These are phyloP conservation scores for Gymnopilus dilepis DNA, from an alignment of 768 basidiomycete species.

Conservation along the genomic window DNA sequence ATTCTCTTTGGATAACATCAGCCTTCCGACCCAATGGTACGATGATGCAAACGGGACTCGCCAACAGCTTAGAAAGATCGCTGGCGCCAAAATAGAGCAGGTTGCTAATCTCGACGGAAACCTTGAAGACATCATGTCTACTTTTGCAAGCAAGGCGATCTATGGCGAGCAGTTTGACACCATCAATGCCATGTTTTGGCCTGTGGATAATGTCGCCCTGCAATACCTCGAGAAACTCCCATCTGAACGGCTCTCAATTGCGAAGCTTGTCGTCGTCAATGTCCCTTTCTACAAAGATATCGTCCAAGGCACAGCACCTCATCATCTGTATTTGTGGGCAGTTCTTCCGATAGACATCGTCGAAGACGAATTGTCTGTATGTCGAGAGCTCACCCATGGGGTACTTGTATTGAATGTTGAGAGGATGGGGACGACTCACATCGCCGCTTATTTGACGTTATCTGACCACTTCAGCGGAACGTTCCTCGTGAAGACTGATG, in stretches of 20 bases:
- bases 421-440: not conserved
- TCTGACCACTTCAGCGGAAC: slow-evolving; percentile 15
- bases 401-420: not conserved
- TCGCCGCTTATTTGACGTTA: slow-evolving; percentile 1
- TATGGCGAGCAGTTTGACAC: not conserved
- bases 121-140: not conserved
- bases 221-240: slow-evolving; percentile 7
- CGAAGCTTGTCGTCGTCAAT: not conserved
- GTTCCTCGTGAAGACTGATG: not conserved
- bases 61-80: not conserved
- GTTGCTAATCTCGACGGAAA: not conserved
- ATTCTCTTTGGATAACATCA: not conserved
- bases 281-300: slow-evolving; percentile 4
- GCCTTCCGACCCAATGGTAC: slow-evolving; percentile 4
- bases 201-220: not conserved
- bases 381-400: slow-evolving; percentile 2
- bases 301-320: not conserved
- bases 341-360: not conserved
- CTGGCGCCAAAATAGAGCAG: not conserved
- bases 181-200: slow-evolving; percentile 4
- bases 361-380: not conserved
- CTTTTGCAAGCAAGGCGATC: not conserved
- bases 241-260: not conserved
- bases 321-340: slow-evolving; percentile 2
- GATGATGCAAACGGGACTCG: not conserved